Evolutionary conservation across 139 green algal species (phyloP), one percentile per base, ranked within the genome.

Genomic region (Trebouxia sp.): DNA sequence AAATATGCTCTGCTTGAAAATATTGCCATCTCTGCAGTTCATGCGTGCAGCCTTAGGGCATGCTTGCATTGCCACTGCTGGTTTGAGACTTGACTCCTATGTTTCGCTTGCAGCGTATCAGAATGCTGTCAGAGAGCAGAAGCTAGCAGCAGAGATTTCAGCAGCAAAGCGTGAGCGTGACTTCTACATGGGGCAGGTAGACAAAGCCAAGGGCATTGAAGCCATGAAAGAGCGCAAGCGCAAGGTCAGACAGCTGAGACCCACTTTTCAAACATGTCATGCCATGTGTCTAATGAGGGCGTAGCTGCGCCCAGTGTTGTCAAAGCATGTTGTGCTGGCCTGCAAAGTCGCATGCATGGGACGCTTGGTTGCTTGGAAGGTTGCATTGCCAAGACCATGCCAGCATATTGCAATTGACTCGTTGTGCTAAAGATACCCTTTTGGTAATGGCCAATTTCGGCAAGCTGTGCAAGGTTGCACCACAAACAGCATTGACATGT

Each of bases 81-180:
- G n/a, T n/a, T n/a, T n/a, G n/a, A n/a, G n/a, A n/a, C n/a, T n/a
- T n/a, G n/a, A n/a, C n/a, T n/a, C n/a, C n/a, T n/a, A 32, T 58
- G 48, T 58, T 6, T 22, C 26, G 20, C 1, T 58, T 77, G 69
- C 85, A 90, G 87, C 92, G 37, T 91, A 92, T 65, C 86, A 92
- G 70, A 86, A 88, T 35, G 89, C 90, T 24, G 87, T 97, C 37
- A 81, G 92, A 9, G 96, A 99, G 88, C 95, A 99, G 88, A 86
- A 86, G 58, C 84, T 98, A 84, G 92, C 89, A 43, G 82, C 89
- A 3, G 96, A 99, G 87, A 86, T 99, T 26, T 88, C 87, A 6
- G 88, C 89, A 0, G 96, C 95, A 50, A 98, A 96, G 81, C 83
- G 91, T 0, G 96, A 99, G 89, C 89, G 96, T 24, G 96, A 99